Conservation (phyloP, 108 stramenopile genomes). For the Cylindrotheca closterium region DNA sequence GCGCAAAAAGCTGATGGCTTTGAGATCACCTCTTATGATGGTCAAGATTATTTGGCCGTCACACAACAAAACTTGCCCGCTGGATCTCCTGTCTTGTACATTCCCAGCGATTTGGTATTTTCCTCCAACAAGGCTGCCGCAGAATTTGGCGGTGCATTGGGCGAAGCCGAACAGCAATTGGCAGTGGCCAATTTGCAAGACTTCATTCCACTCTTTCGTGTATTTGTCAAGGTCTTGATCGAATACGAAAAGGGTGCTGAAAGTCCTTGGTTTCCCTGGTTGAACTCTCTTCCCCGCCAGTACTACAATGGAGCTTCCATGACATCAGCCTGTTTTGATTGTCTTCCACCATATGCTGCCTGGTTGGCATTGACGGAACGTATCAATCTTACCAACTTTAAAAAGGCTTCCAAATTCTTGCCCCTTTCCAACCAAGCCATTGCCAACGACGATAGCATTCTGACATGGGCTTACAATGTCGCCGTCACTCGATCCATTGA, state of each 20-base stretch:
- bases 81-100: conserved; percentile 39
- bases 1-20: conserved; percentile 47
- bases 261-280: conserved; percentile 46
- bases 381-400: conserved; percentile 22
- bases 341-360: conserved; percentile 15
- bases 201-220: conserved; percentile 31
- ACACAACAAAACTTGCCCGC: conserved; percentile 35
- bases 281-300: conserved; percentile 45
- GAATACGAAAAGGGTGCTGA: conserved; percentile 51
- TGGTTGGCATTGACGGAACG: conserved; percentile 21
- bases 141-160: conserved; percentile 28
- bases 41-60: conserved; percentile 27
- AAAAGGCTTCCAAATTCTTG: conserved; percentile 6
- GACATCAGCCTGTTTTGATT: conserved; percentile 32
- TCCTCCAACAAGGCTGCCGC: conserved; percentile 35
- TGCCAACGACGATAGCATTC: conserved; percentile 16
- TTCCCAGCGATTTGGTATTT: conserved; percentile 40
- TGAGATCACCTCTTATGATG: conserved; percentile 36
- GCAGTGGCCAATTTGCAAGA: conserved; percentile 28
- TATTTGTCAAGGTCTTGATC: conserved; percentile 52
- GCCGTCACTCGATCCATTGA: conserved; percentile 35
- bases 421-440: conserved; percentile 1
- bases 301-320: conserved; percentile 42
- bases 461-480: conserved; percentile 69
- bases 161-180: conserved; percentile 30